Base-by-base conservation (phyloP, 2,329 filamentous ascomycete genomes). In the Lasiodiplodia sp. region DNA sequence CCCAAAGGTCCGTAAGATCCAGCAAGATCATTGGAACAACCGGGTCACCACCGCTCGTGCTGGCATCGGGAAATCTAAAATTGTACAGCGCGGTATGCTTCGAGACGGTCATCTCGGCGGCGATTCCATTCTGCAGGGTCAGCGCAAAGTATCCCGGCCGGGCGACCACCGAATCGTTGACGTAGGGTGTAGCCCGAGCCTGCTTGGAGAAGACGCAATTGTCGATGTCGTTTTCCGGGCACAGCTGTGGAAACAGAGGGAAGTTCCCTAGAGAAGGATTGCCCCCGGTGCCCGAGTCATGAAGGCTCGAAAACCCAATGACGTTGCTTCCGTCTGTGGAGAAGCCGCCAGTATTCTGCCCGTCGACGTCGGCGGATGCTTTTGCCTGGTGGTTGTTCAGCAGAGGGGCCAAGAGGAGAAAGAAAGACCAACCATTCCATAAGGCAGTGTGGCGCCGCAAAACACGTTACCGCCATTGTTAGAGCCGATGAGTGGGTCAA, bases 231-330 rank as follows among this genome's bases (percentile, higher is more conserved):
- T 91, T 86, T 16, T 81, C 84, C 0, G 85, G 82, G 71, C 91
- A 93, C 51, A 86, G 80, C 70, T 92, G 90, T 0, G 90, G 85
- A 71, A 93, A 93, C 1, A 93, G 81, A 0, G 91, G 89, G 66
- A 93, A 93, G 74, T 92, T 92, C 16, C 91, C 91, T 18, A 93
- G 79, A 4, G 89, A 92, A 0, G 90, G 87, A 47, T 78, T 77
- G 10, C 78, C 78, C 34, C 78, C 78, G 21, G 78, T 79, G 8
- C 78, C 78, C 31, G 74, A 76, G 64, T 81, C 76, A 75, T 79
- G 75, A 12, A 78, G 70, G 16, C 73, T 74, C 14, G 76, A 79
- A 70, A 83, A 83, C 10, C 81, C 82, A 11, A 80, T 83, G 28
- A 83, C 77, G 51, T 79, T 80, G 62, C 76, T 78, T 10, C 75